Base-by-base conservation (phyloP, 1,284 basidiomycete species). In the Neotropicomus parvogracilis region DNA sequence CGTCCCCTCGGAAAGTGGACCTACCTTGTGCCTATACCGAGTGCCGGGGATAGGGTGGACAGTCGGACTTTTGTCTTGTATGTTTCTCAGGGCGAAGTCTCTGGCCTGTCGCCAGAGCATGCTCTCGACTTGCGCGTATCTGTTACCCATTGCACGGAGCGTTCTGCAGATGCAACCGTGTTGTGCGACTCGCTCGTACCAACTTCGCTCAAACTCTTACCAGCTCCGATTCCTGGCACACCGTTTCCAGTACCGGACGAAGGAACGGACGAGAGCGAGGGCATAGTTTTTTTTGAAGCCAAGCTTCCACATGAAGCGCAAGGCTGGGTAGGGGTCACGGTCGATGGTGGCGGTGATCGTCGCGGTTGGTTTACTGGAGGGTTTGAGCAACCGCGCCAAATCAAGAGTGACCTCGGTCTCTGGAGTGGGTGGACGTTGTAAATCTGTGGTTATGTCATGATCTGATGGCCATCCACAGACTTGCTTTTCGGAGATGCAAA, bases 241-340 rank as follows among this genome's bases (percentile, higher is more conserved):
- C 63, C 69, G 9, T 89, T 88, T 56, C 88, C 86, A 4, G 66
- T 77, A 0, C 81, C 85, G 8, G 65, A 75, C 16, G 81, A 84
- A 63, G 87, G 87, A 0, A 63, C 76, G 0, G 83, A 87, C 48
- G 86, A 90, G 62, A 83, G 82, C 11, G 86, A 88, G 47, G 86
- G 85, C 0, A 70, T 84, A 0, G 81, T 83, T 4, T 66, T 81
- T 16, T 86, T 78, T 55, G 80, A 83, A 58, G 76, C 74, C 3
- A 67, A 74, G 34, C 41, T 84, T 17, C 59, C 68, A 2, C 46
- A 43, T 26, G 54, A 42, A 34, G 35, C 53, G 21, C 48, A 59
- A n/a, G 63, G 60, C 16, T 79, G 74, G 72, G 63, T 88, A 14
- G 80, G 73, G 3, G 70, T 88, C 31, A 68, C 61, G 12, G 58